phyloP scores from a whole-genome alignment of 176 grass and related monocot species.

The Triticum dicoccoides region DNA sequence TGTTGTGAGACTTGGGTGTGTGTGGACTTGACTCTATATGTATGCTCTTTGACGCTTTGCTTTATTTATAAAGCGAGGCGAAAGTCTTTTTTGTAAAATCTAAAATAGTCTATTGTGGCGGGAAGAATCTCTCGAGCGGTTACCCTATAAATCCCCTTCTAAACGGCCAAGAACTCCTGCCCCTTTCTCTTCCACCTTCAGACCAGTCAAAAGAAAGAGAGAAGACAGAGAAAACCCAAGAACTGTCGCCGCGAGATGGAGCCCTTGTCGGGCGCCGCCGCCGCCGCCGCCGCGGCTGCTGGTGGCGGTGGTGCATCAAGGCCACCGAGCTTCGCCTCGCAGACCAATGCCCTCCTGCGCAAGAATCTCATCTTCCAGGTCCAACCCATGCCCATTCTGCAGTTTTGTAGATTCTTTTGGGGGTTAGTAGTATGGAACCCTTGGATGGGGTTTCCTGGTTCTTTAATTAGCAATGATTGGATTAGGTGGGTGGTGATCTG shows the following conservation, averaged over 20 bases:
- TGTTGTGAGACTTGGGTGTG: too few species aligned
- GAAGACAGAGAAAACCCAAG: background rate
- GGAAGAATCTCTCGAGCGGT: background rate
- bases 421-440: background rate
- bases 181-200: background rate
- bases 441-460: background rate
- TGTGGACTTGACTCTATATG: too few species aligned
- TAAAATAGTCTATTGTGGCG: conserved; percentile 13
- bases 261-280: background rate
- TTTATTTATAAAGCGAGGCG: too few species aligned
- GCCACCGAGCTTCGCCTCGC: conserved; percentile 44
- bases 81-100: too few species aligned
- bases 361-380: conserved; percentile 74
- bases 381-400: background rate
- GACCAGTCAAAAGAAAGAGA: background rate
- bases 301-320: background rate
- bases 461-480: background rate
- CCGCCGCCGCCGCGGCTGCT: background rate
- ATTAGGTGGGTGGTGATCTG: background rate
- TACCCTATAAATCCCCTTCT: conserved; percentile 9
- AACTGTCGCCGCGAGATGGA: conserved; percentile 32
- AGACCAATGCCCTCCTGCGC: conserved; percentile 64
- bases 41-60: too few species aligned
- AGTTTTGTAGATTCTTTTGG: background rate
- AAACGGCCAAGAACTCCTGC: conserved; percentile 5